Evolutionary conservation across 768 basidiomycete species (phyloP).

Genomic region (Boletus eberwhitei): DNA sequence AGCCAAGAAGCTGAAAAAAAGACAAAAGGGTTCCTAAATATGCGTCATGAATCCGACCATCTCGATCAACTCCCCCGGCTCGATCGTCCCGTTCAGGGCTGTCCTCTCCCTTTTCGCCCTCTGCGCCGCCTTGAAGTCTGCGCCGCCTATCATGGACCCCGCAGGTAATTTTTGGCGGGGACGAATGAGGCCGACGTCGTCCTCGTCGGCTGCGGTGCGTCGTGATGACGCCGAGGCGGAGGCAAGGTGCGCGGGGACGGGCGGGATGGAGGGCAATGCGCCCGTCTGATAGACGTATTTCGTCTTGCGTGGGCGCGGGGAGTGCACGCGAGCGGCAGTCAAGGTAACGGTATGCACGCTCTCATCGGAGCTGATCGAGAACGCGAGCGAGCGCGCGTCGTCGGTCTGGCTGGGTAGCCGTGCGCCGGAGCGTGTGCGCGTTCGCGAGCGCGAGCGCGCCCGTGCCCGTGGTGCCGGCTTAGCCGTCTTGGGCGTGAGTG

Average conservation of each 20-base stretch:
- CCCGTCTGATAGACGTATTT: constrained; percentile 19
- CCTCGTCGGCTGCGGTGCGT: background rate
- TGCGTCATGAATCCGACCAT: constrained; percentile 29
- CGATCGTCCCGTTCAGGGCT: background rate
- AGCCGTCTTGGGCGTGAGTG: background rate
- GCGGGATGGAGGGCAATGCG: constrained; percentile 25
- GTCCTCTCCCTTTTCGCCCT: constrained; percentile 27
- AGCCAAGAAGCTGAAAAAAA: background rate
- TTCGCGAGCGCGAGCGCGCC: constrained; percentile 6
- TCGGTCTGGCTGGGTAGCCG: constrained; percentile 9
- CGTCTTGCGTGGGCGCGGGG: constrained; percentile 11
- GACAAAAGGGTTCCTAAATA: too few relatives aligned
- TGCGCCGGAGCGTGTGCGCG: constrained; percentile 6
- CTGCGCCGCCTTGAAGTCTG: constrained; percentile 30
- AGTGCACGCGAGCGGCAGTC: constrained; percentile 15
- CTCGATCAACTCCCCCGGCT: constrained; percentile 24
- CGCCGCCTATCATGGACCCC: constrained; percentile 25
- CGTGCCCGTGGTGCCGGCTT: background rate
- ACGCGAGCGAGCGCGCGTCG: constrained; percentile 19
- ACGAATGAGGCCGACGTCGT: constrained; percentile 18
- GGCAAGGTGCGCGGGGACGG: constrained; percentile 17
- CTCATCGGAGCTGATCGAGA: constrained; percentile 30
- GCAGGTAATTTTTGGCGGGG: constrained; percentile 20
- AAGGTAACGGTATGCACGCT: constrained; percentile 23
- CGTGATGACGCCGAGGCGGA: background rate